Conservation (phyloP, 768 basidiomycete species). For the Lepiota brunneoincarnata region DNA sequence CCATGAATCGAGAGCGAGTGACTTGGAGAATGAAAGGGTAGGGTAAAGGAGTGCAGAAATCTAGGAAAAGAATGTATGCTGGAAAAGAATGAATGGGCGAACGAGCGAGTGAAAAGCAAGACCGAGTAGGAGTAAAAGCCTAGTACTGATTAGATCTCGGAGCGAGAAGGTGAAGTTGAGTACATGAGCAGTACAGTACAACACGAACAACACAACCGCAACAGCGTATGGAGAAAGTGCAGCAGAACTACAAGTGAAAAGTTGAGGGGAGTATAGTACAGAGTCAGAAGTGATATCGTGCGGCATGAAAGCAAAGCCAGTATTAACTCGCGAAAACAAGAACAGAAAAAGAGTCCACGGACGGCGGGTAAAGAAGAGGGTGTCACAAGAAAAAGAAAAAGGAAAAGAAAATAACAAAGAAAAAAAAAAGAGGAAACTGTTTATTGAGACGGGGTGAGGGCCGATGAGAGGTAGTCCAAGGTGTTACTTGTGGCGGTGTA, state of each 20-base stretch:
- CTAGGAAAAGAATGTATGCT: background rate
- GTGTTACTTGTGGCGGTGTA: slow-evolving; percentile 33
- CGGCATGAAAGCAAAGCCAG: slow-evolving; percentile 2
- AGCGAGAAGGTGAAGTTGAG: background rate
- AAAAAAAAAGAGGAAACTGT: slow-evolving; percentile 9
- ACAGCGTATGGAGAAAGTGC: background rate
- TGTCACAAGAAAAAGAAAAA: slow-evolving; percentile 4
- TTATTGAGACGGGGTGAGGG: slow-evolving; percentile 8
- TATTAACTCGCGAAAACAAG: slow-evolving; percentile 1
- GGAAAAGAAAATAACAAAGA: slow-evolving; percentile 6
- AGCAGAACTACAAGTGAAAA: slow-evolving; percentile 7
- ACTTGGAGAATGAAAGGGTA: background rate
- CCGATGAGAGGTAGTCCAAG: slow-evolving; percentile 7
- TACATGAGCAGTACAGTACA: slow-evolving; percentile 10
- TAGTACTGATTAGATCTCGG: slow-evolving; percentile 7
- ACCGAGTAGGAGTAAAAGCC: slow-evolving; percentile 7
- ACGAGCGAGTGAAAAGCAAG: background rate
- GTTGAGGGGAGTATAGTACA: slow-evolving; percentile 9
- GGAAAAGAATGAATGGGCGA: slow-evolving; percentile 1
- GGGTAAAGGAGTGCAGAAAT: background rate
- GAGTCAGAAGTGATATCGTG: slow-evolving; percentile 10
- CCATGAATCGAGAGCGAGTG: background rate
- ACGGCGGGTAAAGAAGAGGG: background rate
- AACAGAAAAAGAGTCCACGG: background rate
- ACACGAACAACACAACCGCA: background rate